phyloP scores from a whole-genome alignment of 2,329 filamentous ascomycete species.

The Aspergillus oerlinghausenensis region DNA sequence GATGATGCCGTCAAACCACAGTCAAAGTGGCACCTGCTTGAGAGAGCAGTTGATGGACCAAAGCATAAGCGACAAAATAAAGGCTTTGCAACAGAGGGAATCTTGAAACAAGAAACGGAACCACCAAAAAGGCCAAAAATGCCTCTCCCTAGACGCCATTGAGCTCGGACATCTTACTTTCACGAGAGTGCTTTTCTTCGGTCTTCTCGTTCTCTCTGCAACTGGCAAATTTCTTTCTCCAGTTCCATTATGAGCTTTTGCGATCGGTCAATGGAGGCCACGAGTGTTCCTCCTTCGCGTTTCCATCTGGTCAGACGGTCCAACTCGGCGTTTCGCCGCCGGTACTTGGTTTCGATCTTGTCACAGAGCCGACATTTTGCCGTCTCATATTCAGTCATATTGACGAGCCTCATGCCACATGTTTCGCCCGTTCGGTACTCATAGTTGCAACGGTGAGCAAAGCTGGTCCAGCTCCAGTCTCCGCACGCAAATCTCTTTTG shows the following conservation, averaged over 20 bases:
- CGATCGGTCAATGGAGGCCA: conserved; percentile 61
- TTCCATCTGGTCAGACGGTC: conserved; percentile 74
- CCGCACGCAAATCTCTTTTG: conserved; percentile 79
- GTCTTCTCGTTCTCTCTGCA: conserved; percentile 54
- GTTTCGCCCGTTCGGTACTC: conserved; percentile 96
- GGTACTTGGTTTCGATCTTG: conserved; percentile 80
- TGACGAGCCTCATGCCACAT: conserved; percentile 88
- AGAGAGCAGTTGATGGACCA: conserved; percentile 24
- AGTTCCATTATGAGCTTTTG: conserved; percentile 69
- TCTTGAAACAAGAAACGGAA: conserved; percentile 16
- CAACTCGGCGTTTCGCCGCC: conserved; percentile 68
- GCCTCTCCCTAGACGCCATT: conserved; percentile 8
- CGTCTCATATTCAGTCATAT: conserved; percentile 60
- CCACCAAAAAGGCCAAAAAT: conserved; percentile 16
- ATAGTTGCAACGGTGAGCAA: conserved; percentile 86
- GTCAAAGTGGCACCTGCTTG: conserved; percentile 16
- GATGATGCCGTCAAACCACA: conserved; percentile 22
- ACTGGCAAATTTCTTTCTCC: conserved; percentile 62
- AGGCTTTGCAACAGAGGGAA: conserved; percentile 16
- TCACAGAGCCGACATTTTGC: conserved; percentile 79
- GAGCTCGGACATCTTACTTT: conserved; percentile 1
- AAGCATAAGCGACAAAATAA: conserved; percentile 13
- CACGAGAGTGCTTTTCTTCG: conserved; percentile 29
- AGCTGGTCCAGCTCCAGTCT: conserved; percentile 93
- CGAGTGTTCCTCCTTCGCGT: conserved; percentile 59